Evolutionary conservation across 2,329 filamentous ascomycete genomes (phyloP), one percentile per base, ranked within the genome.

Genomic region (Monilinia fructigena): DNA sequence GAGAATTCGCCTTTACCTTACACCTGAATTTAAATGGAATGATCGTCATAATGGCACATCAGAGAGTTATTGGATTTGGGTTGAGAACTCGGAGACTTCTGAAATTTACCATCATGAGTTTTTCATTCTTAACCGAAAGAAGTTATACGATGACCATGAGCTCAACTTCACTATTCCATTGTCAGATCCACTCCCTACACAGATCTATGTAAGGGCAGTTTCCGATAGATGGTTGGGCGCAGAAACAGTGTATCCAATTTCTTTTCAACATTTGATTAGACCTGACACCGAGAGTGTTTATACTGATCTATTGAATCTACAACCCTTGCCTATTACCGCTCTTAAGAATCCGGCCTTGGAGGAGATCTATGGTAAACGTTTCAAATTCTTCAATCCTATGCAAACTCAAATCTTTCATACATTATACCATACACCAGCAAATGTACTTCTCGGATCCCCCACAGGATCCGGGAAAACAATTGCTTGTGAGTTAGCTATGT

Each of bases 301-400:
- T 76, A 99, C 95, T 0, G 94, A 99, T 72, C 82, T 99, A 20
- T 83, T 98, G 23, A 91, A 97, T 74, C 80, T 99, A 31, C 95
- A 98, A 75, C 95, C 95, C 2, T 81, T 99, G 4, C 90, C 94
- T 0, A 87, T 99, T 68, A 85, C 88, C 26, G 94, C 94, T 0
- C 81, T 99, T 53, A 93, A 97, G 75, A 97, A 98, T 70, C 88
- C 92, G 0, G 82, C 88, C 0, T 79, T 99, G 0, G 94, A 99
- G 76, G 92, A 95, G 68, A 85, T 99, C 1, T 99, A 99, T 74
- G 88, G 84, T 0, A 82, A 94, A 76, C 86, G 93, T 42, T 99
- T 99, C 78, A 89, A 95, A 70, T 99, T 89, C 78, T 99, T 99
- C 83, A 99, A 99, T 75, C 95, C 95, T 0, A 98, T 99, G 96